Conservation (phyloP, 495 filamentous ascomycete genomes). For the Pseudoneurospora amorphoporcata region DNA sequence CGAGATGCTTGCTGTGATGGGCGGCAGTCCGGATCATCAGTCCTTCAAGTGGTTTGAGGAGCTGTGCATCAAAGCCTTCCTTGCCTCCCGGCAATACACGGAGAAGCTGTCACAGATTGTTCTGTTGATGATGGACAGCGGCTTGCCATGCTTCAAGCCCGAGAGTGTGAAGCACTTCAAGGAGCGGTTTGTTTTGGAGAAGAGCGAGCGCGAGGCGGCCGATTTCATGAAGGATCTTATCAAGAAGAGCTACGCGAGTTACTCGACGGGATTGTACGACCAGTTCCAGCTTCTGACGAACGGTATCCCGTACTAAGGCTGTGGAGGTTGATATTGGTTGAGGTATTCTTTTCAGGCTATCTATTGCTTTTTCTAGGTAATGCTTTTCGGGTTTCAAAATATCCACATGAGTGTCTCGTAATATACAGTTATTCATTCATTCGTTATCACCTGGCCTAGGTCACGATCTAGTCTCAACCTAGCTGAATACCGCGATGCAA, state of each 20-base stretch:
- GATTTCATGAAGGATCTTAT: conserved; percentile 85
- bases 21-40: conserved; percentile 72
- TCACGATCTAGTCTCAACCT: neutral
- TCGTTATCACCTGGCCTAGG: neutral
- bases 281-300: conserved; percentile 96
- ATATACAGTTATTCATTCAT: neutral
- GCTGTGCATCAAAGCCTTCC: conserved; percentile 87
- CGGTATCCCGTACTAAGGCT: conserved; percentile 72
- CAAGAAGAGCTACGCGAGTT: conserved; percentile 77
- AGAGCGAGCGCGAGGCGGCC: conserved; percentile 86
- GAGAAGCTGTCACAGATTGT: conserved; percentile 85
- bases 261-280: conserved; percentile 88
- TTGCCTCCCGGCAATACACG: conserved; percentile 77
- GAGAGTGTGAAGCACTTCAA: conserved; percentile 87
- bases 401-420: neutral
- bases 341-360: neutral
- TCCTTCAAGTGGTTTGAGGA: conserved; percentile 95
- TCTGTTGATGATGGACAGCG: conserved; percentile 89
- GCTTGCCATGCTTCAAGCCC: conserved; percentile 95
- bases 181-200: conserved; percentile 88
- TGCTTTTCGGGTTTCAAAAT: neutral
- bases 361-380: neutral
- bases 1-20: conserved; percentile 98
- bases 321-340: neutral
- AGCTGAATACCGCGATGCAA: neutral